Evolutionary conservation across 2,329 filamentous ascomycete genomes (phyloP).

Genomic region (Paraphaeosphaeria sporulosa): DNA sequence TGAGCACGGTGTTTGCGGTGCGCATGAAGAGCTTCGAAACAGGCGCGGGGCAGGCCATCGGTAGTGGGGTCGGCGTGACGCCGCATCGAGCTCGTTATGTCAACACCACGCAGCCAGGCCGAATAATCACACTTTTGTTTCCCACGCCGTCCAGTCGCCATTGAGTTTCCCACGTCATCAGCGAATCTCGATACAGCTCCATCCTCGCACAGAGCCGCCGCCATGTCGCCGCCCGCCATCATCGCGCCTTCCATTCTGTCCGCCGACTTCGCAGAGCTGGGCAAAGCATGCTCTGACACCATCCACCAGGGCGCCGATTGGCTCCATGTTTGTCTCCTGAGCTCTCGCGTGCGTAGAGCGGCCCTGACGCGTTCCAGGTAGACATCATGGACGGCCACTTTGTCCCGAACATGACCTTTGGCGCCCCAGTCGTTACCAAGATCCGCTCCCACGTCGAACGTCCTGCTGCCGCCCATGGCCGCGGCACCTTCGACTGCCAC

Average conservation of each 20-base stretch:
- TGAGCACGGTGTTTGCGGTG: slow-evolving; percentile 19
- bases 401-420: slow-evolving; percentile 98
- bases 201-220: slow-evolving; percentile 35
- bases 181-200: slow-evolving; percentile 10
- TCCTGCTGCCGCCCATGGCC: slow-evolving; percentile 73
- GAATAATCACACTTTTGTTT: slow-evolving; percentile 36
- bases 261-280: slow-evolving; percentile 91
- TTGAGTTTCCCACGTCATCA: slow-evolving; percentile 28
- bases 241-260: slow-evolving; percentile 98
- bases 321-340: slow-evolving; percentile 45
- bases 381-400: slow-evolving; percentile 99
- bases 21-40: slow-evolving; percentile 28
- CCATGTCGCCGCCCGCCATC: slow-evolving; percentile 88
- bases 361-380: slow-evolving; percentile 82
- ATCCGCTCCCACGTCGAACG: slow-evolving; percentile 85
- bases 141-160: slow-evolving; percentile 24
- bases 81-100: slow-evolving; percentile 22
- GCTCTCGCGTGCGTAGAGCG: slow-evolving; percentile 16
- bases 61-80: slow-evolving; percentile 35
- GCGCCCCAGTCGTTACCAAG: slow-evolving; percentile 92
- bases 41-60: slow-evolving; percentile 11
- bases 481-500: slow-evolving; percentile 97
- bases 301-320: slow-evolving; percentile 80
- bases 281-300: slow-evolving; percentile 83
- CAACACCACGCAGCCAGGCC: slow-evolving; percentile 45